Evolutionary conservation across 2,329 filamentous ascomycete genomes (phyloP), one percentile per base, ranked within the genome.

Genomic region (Cladosporium phlei): DNA sequence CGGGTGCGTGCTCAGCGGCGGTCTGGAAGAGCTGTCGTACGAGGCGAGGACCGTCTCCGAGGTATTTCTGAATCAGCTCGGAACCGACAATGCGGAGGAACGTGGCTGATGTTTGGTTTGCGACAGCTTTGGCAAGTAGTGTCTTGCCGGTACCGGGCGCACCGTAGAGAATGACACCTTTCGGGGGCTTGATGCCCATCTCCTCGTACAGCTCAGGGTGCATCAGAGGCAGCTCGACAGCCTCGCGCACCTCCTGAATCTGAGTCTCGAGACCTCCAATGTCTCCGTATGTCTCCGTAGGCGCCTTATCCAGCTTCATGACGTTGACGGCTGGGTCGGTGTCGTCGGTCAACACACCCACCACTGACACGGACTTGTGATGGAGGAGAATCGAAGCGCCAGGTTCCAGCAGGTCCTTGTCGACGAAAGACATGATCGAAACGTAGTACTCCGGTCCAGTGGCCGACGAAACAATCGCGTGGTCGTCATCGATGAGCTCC

Each of bases 171-270:
- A 98, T 98, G 59, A 98, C 93, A 78, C 93, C 93, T 79, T 98
- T 98, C 51, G 93, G 93, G 4, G 93, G 93, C 71, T 98, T 98
- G 78, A 98, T 97, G 63, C 93, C 93, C 93, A 98, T 98, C 75
- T 98, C 93, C 69, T 98, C 93, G 70, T 98, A 98, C 43, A 98
- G 74, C 70, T 98, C 93, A 0, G 93, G 93, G 66, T 98, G 93
- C 50, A 98, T 76, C 53, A 98, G 76, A 4, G 93, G 93, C 60
- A 98, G 71, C 72, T 98, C 93, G 48, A 98, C 93, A 1, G 93
- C 95, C 73, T 98, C 93, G 57, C 93, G 80, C 35, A 98, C 93
- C 72, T 98, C 93, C 66, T 98, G 93, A 51, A 98, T 98, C 68
- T 98, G 93, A 49, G 79, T 72, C 69, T 98, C 93, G 57, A 98